These are phyloP conservation scores for Karstenula rhodostoma DNA, from an alignment of 2,329 filamentous ascomycete species.

Conservation along the genomic window DNA sequence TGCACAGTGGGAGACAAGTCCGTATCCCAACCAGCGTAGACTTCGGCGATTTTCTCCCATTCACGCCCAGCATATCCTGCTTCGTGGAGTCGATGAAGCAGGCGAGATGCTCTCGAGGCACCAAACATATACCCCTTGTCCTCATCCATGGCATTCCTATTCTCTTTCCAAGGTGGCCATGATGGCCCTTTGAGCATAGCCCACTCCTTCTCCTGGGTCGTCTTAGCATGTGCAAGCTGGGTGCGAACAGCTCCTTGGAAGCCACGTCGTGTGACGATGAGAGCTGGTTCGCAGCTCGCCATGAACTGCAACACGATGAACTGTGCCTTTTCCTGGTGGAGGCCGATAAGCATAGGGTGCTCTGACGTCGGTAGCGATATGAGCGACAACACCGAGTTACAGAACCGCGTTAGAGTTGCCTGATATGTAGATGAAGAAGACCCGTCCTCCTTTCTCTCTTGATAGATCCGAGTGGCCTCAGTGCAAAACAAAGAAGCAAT, in stretches of 20 bases:
- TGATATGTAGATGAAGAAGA: constrained; percentile 16
- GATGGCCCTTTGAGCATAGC: constrained; percentile 66
- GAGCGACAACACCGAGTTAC: constrained; percentile 59
- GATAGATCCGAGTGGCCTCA: constrained; percentile 32
- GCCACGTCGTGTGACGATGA: constrained; percentile 65
- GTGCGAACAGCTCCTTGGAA: constrained; percentile 64
- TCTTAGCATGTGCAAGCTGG: constrained; percentile 68
- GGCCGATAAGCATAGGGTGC: constrained; percentile 58
- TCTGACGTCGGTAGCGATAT: constrained; percentile 58
- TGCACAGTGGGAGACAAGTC: constrained; percentile 71
- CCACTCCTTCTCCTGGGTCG: constrained; percentile 63
- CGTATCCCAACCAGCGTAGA: constrained; percentile 69
- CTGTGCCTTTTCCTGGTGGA: constrained; percentile 64
- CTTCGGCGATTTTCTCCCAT: constrained; percentile 63
- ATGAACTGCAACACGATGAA: constrained; percentile 66
- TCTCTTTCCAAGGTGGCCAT: constrained; percentile 73
- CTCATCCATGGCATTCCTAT: constrained; percentile 67
- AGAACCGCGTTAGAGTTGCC: constrained; percentile 49
- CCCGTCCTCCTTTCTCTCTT: not conserved
- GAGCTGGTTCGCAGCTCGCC: constrained; percentile 61
- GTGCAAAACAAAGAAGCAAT: constrained; percentile 37
- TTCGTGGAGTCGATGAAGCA: constrained; percentile 65
- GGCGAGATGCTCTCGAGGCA: constrained; percentile 63
- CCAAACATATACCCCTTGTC: constrained; percentile 64
- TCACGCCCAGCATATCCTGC: constrained; percentile 62